Evolutionary conservation across 306 rosid genomes (phyloP).

Genomic region (Quercus mongolica): DNA sequence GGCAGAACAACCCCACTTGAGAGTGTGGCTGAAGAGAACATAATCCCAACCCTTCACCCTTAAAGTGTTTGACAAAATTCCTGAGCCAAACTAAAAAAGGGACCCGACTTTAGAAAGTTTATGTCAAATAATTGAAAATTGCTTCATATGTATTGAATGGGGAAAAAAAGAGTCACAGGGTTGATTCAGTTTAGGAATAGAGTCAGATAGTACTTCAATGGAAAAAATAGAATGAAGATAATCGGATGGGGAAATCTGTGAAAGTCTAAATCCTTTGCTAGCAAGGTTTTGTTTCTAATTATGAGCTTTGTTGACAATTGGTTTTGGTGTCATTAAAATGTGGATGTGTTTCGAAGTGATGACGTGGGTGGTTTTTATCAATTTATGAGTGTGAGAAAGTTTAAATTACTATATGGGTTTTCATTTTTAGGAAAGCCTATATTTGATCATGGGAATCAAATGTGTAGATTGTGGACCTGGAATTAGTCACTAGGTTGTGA

Average conservation of each 20-base stretch:
- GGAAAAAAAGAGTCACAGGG: neutral
- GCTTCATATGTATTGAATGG: neutral
- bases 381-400: too few species aligned
- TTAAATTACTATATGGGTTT: neutral
- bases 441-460: neutral
- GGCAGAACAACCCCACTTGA: too few species aligned
- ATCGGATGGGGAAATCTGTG: neutral
- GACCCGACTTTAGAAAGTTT: neutral
- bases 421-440: conserved; percentile 1
- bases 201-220: neutral
- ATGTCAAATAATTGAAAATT: neutral
- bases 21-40: too few species aligned
- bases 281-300: neutral
- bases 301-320: neutral
- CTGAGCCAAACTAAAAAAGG: too few species aligned
- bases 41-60: too few species aligned
- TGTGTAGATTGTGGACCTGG: neutral
- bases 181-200: neutral
- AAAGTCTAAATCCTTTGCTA: neutral
- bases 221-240: neutral
- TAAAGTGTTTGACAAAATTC: too few species aligned
- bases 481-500: neutral
- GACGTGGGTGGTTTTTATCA: too few species aligned
- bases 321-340: too few species aligned
- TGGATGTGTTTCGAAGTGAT: too few species aligned